Conservation (phyloP, 257 asterid genomes). For the Cynanchum wilfordii region DNA sequence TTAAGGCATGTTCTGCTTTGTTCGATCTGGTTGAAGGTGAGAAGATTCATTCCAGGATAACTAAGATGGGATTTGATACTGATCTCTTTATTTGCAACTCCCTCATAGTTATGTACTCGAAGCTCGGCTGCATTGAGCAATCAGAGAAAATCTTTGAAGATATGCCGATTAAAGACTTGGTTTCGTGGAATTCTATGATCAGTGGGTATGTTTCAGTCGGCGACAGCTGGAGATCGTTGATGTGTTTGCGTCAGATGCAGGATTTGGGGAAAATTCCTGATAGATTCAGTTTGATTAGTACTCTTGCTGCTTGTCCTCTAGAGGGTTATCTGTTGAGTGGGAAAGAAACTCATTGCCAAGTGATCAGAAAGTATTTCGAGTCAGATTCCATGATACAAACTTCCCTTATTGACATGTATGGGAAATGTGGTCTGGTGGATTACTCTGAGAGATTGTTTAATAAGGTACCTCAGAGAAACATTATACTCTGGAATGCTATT, state of each 20-base stretch:
- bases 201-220: conserved; percentile 46
- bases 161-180: conserved; percentile 50
- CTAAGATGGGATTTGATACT: conserved; percentile 48
- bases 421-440: conserved; percentile 45
- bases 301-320: conserved; percentile 46
- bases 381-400: conserved; percentile 55
- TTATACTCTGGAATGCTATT: conserved; percentile 55
- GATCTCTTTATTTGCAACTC: conserved; percentile 58
- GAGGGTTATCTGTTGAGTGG: conserved; percentile 32
- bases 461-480: conserved; percentile 31
- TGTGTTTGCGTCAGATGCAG: conserved; percentile 41
- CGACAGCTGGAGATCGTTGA: conserved; percentile 37
- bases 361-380: conserved; percentile 36
- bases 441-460: conserved; percentile 44
- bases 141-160: conserved; percentile 41
- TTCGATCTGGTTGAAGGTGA: conserved; percentile 39
- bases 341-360: conserved; percentile 52
- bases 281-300: conserved; percentile 39
- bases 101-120: conserved; percentile 52
- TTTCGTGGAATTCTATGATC: conserved; percentile 68
- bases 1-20: conserved; percentile 51
- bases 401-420: conserved; percentile 60
- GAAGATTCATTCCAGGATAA: conserved; percentile 39
- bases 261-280: conserved; percentile 30
- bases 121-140: conserved; percentile 35